Evolutionary conservation across 164 flowering plant species (phyloP).

Genomic region (Nymphaea thermarum): DNA sequence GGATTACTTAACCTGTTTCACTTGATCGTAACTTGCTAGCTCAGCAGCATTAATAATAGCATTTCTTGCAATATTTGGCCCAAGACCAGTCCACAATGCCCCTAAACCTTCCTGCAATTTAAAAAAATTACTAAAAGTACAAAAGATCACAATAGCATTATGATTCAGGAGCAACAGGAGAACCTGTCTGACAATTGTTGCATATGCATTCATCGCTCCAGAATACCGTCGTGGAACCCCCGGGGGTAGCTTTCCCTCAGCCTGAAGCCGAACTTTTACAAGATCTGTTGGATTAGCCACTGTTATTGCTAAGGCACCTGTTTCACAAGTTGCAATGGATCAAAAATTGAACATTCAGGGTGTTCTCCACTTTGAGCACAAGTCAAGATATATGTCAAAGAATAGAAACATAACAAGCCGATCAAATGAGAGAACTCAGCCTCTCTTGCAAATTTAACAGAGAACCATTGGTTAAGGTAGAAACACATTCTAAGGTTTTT

Average conservation of each 20-base stretch:
- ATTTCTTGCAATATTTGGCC: constrained; percentile 87
- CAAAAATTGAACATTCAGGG: neutral
- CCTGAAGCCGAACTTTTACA: constrained; percentile 92
- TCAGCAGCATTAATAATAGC: constrained; percentile 97
- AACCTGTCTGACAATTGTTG: constrained; percentile 70
- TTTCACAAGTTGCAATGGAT: neutral
- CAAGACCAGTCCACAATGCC: constrained; percentile 96
- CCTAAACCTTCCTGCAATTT: constrained; percentile 64
- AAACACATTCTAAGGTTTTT: too few relatives aligned
- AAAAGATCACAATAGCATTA: neutral
- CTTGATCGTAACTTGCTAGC: constrained; percentile 93
- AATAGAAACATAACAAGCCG: neutral
- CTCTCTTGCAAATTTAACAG: neutral
- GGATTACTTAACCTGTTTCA: constrained; percentile 53
- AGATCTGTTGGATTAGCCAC: constrained; percentile 99
- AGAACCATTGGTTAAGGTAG: neutral
- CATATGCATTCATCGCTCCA: constrained; percentile 83
- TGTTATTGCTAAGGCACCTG: constrained; percentile 83
- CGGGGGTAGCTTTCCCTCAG: constrained; percentile 79
- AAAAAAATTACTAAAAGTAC: constrained; percentile 6
- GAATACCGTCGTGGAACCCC: constrained; percentile 80
- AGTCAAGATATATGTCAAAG: neutral
- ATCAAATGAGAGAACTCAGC: neutral
- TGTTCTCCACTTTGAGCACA: neutral
- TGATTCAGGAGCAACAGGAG: constrained; percentile 2